Conservation (phyloP, 2,329 filamentous ascomycete genomes). For the Apiospora pterosperma region DNA sequence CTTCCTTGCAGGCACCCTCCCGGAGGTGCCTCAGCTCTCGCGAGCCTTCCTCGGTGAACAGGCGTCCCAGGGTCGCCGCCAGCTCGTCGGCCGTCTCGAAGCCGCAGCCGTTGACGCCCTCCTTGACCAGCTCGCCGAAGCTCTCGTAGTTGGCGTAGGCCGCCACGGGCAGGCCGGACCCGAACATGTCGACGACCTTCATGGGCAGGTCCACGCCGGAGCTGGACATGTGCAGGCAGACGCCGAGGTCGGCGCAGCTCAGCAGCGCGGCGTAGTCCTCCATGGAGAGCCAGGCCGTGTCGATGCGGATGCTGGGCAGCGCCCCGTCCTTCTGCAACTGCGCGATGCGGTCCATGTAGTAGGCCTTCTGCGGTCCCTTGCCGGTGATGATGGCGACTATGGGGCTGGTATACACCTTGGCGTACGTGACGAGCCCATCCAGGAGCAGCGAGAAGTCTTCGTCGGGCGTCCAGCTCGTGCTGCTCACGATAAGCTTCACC, state of each 20-base stretch:
- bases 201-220: conserved; percentile 95
- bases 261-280: conserved; percentile 82
- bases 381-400: conserved; percentile 92
- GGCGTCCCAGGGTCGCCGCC: conserved; percentile 54
- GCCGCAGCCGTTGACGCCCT: conserved; percentile 81
- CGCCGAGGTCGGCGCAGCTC: conserved; percentile 80
- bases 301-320: conserved; percentile 67
- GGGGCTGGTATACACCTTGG: conserved; percentile 51
- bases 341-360: conserved; percentile 67
- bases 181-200: conserved; percentile 99
- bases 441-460: conserved; percentile 92
- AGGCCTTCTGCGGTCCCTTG: conserved; percentile 79
- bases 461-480: conserved; percentile 95
- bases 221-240: conserved; percentile 89
- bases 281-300: conserved; percentile 81
- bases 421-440: conserved; percentile 75
- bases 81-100: conserved; percentile 73
- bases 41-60: conserved; percentile 55
- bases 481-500: conserved; percentile 76
- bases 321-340: conserved; percentile 58
- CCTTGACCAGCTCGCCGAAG: conserved; percentile 85
- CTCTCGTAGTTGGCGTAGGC: conserved; percentile 85
- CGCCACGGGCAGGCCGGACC: conserved; percentile 83
- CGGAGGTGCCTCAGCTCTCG: conserved; percentile 59
- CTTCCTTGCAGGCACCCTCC: conserved; percentile 70